Conservation (phyloP, 2,329 filamentous ascomycete species). For the Diaporthe helianthi region DNA sequence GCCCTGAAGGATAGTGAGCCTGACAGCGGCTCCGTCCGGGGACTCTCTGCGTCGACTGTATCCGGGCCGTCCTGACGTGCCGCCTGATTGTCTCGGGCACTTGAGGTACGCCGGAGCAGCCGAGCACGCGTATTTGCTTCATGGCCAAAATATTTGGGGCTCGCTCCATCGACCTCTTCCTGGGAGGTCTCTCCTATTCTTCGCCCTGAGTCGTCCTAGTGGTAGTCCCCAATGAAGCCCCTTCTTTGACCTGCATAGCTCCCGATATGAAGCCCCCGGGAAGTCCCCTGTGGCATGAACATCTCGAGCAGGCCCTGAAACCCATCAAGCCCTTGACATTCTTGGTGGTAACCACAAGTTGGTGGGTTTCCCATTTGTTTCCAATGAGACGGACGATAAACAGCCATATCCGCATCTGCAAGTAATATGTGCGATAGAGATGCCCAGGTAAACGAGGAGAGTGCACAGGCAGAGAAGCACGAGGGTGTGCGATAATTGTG, state of each 20-base stretch:
- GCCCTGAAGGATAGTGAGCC: constrained; percentile 10
- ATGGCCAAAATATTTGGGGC: background rate
- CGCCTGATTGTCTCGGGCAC: background rate
- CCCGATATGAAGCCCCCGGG: background rate
- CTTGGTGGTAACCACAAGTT: background rate
- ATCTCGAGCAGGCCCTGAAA: background rate
- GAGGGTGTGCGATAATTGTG: background rate
- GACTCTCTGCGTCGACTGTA: background rate
- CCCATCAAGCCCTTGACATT: background rate
- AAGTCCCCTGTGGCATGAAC: background rate
- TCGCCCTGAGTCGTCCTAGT: constrained; percentile 2
- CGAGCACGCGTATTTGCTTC: background rate
- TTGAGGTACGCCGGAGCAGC: background rate
- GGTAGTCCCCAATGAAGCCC: background rate
- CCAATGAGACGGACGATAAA: background rate
- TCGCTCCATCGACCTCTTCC: background rate
- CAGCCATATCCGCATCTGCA: no score
- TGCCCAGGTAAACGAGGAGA: background rate
- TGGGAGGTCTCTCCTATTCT: background rate
- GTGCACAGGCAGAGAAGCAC: background rate
- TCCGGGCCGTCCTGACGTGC: constrained; percentile 2
- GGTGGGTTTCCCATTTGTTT: background rate
- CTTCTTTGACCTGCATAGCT: background rate
- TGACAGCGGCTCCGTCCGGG: constrained; percentile 13
- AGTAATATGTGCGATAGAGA: background rate